phyloP scores from a whole-genome alignment of 2,329 filamentous ascomycete species.

The Stachybotrys elegans region DNA sequence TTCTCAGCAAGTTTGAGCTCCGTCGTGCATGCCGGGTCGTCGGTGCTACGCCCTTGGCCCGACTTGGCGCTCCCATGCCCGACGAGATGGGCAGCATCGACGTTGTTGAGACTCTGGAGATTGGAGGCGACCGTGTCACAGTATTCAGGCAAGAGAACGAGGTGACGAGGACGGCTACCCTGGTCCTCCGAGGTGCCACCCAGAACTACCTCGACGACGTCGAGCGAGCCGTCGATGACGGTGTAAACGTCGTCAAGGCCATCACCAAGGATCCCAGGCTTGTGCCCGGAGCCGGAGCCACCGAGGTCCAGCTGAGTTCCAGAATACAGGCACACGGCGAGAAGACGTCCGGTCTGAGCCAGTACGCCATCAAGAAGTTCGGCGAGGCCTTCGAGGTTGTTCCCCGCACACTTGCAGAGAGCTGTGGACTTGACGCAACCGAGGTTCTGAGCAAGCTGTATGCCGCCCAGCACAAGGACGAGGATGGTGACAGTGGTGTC shows the following conservation, averaged over 20 bases:
- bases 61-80: slow-evolving; percentile 97
- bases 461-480: slow-evolving; percentile 84
- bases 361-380: slow-evolving; percentile 97
- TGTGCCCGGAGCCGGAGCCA: slow-evolving; percentile 89
- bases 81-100: slow-evolving; percentile 97
- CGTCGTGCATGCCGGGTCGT: slow-evolving; percentile 93
- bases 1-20: slow-evolving; percentile 97
- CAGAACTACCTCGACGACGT: slow-evolving; percentile 98
- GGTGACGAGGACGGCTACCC: slow-evolving; percentile 84
- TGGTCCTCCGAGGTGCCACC: slow-evolving; percentile 90
- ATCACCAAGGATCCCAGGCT: slow-evolving; percentile 90
- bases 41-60: slow-evolving; percentile 90
- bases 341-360: slow-evolving; percentile 84
- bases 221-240: slow-evolving; percentile 94
- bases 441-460: slow-evolving; percentile 90
- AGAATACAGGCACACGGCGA: slow-evolving; percentile 86
- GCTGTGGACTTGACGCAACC: slow-evolving; percentile 93
- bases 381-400: slow-evolving; percentile 97
- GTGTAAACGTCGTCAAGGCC: slow-evolving; percentile 97
- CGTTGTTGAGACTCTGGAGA: slow-evolving; percentile 93
- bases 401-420: slow-evolving; percentile 88
- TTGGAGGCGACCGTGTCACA: slow-evolving; percentile 95
- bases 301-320: slow-evolving; percentile 90
- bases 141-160: slow-evolving; percentile 97
- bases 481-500: slow-evolving; percentile 86